A percentile compares a stretch with the other conserved stretches of the same genome.
These are phyloP conservation scores for Cladochytrium replicatum DNA, from an alignment of 192 early-diverging fungal species.

Conservation along the genomic window DNA sequence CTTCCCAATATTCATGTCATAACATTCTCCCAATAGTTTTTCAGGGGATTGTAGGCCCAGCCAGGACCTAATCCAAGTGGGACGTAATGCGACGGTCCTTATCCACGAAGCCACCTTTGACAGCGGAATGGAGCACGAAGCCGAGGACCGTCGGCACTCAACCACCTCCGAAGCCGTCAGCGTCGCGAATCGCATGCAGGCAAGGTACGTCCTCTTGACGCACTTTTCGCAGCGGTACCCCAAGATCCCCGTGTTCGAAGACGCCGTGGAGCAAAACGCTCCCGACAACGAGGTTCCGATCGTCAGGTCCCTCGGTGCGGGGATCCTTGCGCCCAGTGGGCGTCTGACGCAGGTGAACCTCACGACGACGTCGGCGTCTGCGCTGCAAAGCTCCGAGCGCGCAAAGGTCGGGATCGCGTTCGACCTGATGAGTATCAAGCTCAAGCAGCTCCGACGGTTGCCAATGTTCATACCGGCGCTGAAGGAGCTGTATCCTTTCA, in stretches of 20 bases:
- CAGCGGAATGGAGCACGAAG: constrained; percentile 18
- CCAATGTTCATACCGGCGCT: constrained; percentile 45
- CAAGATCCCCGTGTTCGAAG: constrained; percentile 68
- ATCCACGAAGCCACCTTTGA: constrained; percentile 87
- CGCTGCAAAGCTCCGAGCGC: neutral
- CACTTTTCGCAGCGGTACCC: constrained; percentile 97
- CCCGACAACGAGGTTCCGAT: no score
- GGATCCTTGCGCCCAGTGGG: no score
- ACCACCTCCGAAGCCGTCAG: constrained; percentile 80
- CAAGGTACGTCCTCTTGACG: constrained; percentile 73
- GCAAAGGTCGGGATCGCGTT: constrained; percentile 51
- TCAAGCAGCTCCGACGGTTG: constrained; percentile 39
- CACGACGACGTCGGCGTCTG: constrained; percentile 33
- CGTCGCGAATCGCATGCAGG: constrained; percentile 79
- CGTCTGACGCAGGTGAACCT: no score
- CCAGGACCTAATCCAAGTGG: constrained; percentile 57
- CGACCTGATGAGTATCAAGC: constrained; percentile 56
- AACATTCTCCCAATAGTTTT: constrained; percentile 26
- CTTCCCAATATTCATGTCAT: constrained; percentile 3
- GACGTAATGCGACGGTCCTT: constrained; percentile 53
- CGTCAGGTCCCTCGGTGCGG: no score
- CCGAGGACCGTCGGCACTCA: no score
- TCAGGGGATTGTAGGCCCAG: constrained; percentile 93
- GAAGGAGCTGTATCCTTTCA: constrained; percentile 36
- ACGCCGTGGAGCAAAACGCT: constrained; percentile 51